These are phyloP conservation scores for Brassica cretica DNA, from an alignment of 345 rosid genomes.

Conservation along the genomic window DNA sequence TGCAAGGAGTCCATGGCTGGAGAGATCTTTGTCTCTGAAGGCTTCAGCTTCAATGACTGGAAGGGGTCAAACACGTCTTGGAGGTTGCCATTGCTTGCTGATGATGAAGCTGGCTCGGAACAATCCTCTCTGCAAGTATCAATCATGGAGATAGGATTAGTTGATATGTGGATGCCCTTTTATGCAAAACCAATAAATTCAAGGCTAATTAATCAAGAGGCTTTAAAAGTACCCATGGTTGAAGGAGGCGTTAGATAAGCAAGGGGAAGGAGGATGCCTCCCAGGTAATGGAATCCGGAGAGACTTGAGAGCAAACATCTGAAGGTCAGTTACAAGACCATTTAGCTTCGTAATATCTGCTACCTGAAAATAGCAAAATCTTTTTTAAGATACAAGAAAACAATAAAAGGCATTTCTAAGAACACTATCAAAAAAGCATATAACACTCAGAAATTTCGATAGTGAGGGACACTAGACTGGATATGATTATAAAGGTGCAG, in stretches of 20 bases:
- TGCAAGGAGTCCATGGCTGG: conserved; percentile 83
- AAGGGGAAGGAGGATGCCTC: conserved; percentile 77
- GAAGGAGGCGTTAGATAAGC: conserved; percentile 47
- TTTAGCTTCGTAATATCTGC: conserved; percentile 81
- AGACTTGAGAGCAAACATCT: conserved; percentile 82
- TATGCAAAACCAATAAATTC: conserved; percentile 6
- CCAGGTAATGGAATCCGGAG: conserved; percentile 85
- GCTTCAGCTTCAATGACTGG: conserved; percentile 53
- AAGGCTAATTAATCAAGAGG: neutral
- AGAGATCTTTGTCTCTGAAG: conserved; percentile 52
- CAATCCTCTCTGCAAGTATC: conserved; percentile 52
- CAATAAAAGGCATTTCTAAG: neutral
- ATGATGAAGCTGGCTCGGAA: conserved; percentile 33
- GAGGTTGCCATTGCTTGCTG: conserved; percentile 35
- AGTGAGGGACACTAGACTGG: neutral
- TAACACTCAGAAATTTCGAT: neutral
- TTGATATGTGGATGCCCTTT: neutral
- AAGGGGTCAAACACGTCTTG: conserved; percentile 56
- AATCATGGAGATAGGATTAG: conserved; percentile 4
- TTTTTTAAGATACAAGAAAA: neutral
- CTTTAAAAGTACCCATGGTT: conserved; percentile 46
- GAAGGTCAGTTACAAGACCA: conserved; percentile 81
- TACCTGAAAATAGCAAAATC: conserved; percentile 46
- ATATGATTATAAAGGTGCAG: too few relatives aligned
- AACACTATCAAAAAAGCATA: too few relatives aligned